Percentiles rank a stretch among this genome's conserved stretches.
Conservation (phyloP, 2,329 filamentous ascomycete species). For the Scedosporium minutisporum region DNA sequence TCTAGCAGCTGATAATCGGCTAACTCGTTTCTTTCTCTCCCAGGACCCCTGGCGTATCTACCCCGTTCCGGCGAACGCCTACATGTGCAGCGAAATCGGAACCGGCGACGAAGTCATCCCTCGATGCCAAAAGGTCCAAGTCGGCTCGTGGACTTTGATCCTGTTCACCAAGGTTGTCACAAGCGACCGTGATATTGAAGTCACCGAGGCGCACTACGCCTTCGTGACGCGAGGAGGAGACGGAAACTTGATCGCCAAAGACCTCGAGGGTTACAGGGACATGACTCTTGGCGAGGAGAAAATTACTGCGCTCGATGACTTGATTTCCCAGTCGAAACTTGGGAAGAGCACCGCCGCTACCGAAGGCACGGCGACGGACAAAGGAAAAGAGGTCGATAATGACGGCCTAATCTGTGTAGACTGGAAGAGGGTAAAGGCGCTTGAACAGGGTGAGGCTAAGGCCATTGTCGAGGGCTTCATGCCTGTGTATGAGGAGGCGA, state of each 20-base stretch:
- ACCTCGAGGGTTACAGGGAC: not conserved
- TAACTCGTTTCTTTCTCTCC: not conserved
- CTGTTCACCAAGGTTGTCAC: not conserved
- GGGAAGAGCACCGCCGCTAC: too few species aligned
- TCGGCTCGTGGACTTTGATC: not conserved
- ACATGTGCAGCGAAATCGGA: not conserved
- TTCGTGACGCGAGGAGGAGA: not conserved
- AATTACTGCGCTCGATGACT: not conserved
- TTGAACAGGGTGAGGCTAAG: not conserved
- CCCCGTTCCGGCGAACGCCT: not conserved
- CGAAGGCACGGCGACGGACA: not conserved
- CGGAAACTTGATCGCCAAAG: not conserved
- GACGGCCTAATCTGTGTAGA: not conserved
- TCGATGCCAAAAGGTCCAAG: not conserved
- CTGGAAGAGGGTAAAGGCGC: not conserved
- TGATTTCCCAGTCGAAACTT: not conserved
- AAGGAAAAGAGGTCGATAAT: not conserved
- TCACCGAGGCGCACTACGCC: not conserved
- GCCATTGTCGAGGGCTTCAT: not conserved
- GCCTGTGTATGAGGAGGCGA: not conserved
- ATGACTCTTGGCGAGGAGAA: not conserved
- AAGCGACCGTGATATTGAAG: not conserved
- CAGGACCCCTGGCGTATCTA: not conserved
- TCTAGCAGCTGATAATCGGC: not conserved
- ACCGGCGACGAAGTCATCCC: not conserved